These are phyloP conservation scores for Neoboletus subvelutipes DNA, from an alignment of 768 basidiomycete species.

Conservation along the genomic window DNA sequence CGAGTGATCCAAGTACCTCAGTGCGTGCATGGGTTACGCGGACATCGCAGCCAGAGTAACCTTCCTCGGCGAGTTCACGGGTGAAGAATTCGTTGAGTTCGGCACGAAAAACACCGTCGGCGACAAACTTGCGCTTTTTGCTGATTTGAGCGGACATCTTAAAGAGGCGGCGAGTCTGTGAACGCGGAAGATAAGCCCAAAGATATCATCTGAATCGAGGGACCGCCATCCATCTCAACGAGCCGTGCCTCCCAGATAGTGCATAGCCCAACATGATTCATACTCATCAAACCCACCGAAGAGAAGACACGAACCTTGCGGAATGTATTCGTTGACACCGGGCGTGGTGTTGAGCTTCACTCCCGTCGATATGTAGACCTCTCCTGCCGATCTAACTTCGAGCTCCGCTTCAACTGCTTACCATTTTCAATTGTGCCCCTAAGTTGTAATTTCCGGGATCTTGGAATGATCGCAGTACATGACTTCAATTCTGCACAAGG, in stretches of 20 bases:
- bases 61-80: constrained; percentile 97
- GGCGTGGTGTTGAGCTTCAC: constrained; percentile 19
- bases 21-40: constrained; percentile 99
- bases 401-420: constrained; percentile 22
- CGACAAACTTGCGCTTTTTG: constrained; percentile 99
- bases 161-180: constrained; percentile 20
- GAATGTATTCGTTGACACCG: constrained; percentile 17
- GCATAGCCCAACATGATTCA: background rate
- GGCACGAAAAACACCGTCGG: constrained; percentile 98
- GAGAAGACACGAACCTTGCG: constrained; percentile 25
- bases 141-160: constrained; percentile 87
- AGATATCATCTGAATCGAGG: constrained; percentile 19
- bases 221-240: constrained; percentile 21
- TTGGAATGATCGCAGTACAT: constrained; percentile 4
- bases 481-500: constrained; percentile 3
- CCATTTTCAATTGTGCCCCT: constrained; percentile 14
- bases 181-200: constrained; percentile 19
- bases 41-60: constrained; percentile 99
- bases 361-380: constrained; percentile 9
- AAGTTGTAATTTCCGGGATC: constrained; percentile 5
- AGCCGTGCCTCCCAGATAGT: background rate
- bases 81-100: constrained; percentile 99
- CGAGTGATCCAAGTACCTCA: constrained; percentile 55
- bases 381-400: constrained; percentile 16
- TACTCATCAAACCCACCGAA: background rate